Conservation (phyloP, 2,329 filamentous ascomycete genomes). For the Pseudomassariella vexata region DNA sequence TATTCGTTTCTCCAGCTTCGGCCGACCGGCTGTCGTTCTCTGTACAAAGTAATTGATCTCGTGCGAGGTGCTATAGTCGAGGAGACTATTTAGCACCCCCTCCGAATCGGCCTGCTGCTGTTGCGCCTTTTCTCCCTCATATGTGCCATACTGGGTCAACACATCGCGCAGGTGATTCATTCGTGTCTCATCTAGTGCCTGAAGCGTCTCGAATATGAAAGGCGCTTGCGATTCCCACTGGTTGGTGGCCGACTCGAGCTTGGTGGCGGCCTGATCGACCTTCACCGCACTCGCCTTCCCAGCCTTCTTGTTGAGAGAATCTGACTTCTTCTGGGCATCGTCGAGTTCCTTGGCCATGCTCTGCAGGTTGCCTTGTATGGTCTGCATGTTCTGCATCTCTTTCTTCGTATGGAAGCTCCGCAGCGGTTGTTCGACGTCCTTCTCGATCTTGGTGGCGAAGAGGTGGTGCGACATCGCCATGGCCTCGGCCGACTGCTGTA, state of each 20-base stretch:
- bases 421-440: constrained; percentile 80
- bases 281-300: constrained; percentile 71
- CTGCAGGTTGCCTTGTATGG: constrained; percentile 75
- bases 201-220: constrained; percentile 88
- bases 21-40: constrained; percentile 36
- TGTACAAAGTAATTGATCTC: constrained; percentile 73
- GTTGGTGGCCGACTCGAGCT: constrained; percentile 69
- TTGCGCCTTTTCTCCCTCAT: constrained; percentile 84
- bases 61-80: constrained; percentile 80
- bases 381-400: constrained; percentile 76
- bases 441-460: constrained; percentile 76
- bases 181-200: constrained; percentile 82
- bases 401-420: constrained; percentile 68
- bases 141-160: constrained; percentile 87
- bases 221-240: constrained; percentile 95
- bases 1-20: constrained; percentile 36
- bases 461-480: constrained; percentile 79
- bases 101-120: constrained; percentile 69
- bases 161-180: constrained; percentile 86
- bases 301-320: constrained; percentile 77
- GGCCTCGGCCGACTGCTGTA: constrained; percentile 72
- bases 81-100: constrained; percentile 70
- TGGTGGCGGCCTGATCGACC: constrained; percentile 65
- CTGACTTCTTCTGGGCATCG: constrained; percentile 74
- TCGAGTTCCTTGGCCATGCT: constrained; percentile 80